Evolutionary conservation across 352 stramenopile species (phyloP).

Genomic region (Globisporangium camurandrum): DNA sequence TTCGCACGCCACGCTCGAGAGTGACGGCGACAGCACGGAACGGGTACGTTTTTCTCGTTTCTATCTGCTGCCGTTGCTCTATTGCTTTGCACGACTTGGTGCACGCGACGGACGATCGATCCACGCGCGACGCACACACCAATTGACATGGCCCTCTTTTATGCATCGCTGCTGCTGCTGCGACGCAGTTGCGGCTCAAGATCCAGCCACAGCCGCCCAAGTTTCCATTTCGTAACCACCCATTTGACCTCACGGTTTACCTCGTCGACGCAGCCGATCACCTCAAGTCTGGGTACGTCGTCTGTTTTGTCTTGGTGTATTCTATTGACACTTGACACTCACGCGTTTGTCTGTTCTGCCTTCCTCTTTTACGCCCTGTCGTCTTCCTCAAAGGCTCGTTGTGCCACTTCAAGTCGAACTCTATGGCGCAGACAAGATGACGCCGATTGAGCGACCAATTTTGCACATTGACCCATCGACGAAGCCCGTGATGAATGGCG

Average conservation of each 20-base stretch:
- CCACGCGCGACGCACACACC: too few species aligned
- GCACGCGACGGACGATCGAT: not conserved
- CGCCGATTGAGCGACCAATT: constrained; percentile 73
- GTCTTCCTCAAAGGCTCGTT: constrained; percentile 36
- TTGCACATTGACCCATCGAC: constrained; percentile 72
- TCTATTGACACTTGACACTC: too few species aligned
- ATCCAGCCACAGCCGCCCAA: constrained; percentile 79
- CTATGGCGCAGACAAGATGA: constrained; percentile 77
- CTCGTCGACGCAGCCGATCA: constrained; percentile 77
- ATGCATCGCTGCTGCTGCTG: not conserved
- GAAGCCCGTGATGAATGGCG: constrained; percentile 73
- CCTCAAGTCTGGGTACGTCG: constrained; percentile 59
- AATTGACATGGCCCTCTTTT: too few species aligned
- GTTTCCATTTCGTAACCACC: constrained; percentile 81
- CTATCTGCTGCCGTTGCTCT: not conserved
- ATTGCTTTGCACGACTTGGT: too few species aligned
- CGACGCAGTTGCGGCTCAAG: constrained; percentile 59
- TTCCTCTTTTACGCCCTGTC: not conserved
- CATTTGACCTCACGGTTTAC: constrained; percentile 84
- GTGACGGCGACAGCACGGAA: constrained; percentile 44
- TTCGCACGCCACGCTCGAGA: constrained; percentile 23
- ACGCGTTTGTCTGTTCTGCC: constrained; percentile 3
- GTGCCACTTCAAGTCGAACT: constrained; percentile 81
- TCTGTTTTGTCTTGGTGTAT: not conserved
- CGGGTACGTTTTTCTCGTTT: constrained; percentile 19